Conservation (phyloP, 495 filamentous ascomycete species). For the Lindgomyces ingoldianus region DNA sequence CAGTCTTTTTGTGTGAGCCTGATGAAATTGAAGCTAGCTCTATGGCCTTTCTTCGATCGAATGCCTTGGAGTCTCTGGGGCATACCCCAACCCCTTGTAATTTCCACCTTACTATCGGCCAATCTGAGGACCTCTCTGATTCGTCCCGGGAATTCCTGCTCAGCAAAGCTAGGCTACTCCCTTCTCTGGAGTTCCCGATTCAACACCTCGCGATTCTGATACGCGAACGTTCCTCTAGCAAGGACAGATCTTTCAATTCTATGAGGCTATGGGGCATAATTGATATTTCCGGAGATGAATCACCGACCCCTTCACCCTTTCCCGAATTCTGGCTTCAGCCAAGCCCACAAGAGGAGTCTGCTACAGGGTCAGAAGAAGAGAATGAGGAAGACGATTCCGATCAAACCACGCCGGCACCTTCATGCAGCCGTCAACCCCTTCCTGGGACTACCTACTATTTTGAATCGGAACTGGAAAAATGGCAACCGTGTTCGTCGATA, state of each 20-base stretch:
- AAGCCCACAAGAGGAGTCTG: background rate
- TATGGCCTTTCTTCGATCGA: conserved; percentile 29
- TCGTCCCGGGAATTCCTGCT: conserved; percentile 48
- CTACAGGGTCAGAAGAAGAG: background rate
- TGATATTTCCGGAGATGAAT: background rate
- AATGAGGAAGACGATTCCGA: background rate
- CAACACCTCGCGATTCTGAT: conserved; percentile 51
- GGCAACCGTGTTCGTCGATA: background rate
- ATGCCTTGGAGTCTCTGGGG: conserved; percentile 34
- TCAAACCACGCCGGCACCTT: background rate
- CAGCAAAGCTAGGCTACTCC: conserved; percentile 49
- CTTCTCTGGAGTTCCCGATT: conserved; percentile 48
- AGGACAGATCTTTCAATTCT: background rate
- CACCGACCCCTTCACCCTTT: background rate
- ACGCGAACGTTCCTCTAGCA: conserved; percentile 40
- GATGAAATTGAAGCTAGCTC: conserved; percentile 17
- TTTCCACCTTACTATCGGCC: conserved; percentile 58
- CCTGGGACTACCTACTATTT: conserved; percentile 21
- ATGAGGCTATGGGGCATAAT: conserved; percentile 28
- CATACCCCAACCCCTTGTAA: conserved; percentile 29
- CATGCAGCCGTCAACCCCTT: conserved; percentile 4
- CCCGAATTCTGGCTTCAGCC: conserved; percentile 16
- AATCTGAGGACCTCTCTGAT: conserved; percentile 47
- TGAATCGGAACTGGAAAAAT: background rate
- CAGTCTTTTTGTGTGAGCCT: conserved; percentile 48